Evolutionary conservation across 441 rosid species (phyloP).

Genomic region (Populus trichocarpa): DNA sequence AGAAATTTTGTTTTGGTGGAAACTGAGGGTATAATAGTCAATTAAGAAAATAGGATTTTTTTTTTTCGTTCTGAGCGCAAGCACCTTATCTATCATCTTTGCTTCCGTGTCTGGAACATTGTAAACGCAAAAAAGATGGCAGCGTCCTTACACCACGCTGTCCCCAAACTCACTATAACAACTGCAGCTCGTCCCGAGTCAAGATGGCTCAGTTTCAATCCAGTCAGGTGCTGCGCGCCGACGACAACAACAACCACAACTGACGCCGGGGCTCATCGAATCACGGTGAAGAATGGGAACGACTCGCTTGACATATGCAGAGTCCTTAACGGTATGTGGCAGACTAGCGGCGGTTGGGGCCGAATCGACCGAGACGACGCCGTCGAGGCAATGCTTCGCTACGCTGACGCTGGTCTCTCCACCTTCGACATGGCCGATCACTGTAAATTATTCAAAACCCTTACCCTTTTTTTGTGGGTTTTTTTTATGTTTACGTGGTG

Average conservation of each 20-base stretch:
- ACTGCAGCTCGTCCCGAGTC: constrained; percentile 20
- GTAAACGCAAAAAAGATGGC: constrained; percentile 26
- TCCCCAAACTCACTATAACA: constrained; percentile 11
- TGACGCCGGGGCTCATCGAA: constrained; percentile 26
- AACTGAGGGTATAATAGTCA: background rate
- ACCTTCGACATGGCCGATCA: constrained; percentile 99
- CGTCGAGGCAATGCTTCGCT: constrained; percentile 77
- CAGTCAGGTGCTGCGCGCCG: constrained; percentile 43
- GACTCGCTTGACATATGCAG: constrained; percentile 78
- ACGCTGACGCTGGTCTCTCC: constrained; percentile 80
- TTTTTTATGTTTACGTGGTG: constrained; percentile 9
- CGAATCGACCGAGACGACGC: constrained; percentile 73
- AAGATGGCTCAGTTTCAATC: constrained; percentile 22
- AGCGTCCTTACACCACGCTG: constrained; percentile 27
- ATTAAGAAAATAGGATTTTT: background rate
- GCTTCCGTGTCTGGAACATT: background rate
- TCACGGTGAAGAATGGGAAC: constrained; percentile 58
- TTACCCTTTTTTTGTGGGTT: background rate
- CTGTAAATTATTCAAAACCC: constrained; percentile 31
- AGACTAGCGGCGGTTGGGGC: constrained; percentile 93
- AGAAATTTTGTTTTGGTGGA: background rate
- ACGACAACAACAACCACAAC: constrained; percentile 5
- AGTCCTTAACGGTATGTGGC: constrained; percentile 94
- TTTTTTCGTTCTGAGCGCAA: background rate
- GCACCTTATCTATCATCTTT: background rate